Base-by-base conservation (phyloP, 1,284 basidiomycete species). In the Phaffia rhodozyma region DNA sequence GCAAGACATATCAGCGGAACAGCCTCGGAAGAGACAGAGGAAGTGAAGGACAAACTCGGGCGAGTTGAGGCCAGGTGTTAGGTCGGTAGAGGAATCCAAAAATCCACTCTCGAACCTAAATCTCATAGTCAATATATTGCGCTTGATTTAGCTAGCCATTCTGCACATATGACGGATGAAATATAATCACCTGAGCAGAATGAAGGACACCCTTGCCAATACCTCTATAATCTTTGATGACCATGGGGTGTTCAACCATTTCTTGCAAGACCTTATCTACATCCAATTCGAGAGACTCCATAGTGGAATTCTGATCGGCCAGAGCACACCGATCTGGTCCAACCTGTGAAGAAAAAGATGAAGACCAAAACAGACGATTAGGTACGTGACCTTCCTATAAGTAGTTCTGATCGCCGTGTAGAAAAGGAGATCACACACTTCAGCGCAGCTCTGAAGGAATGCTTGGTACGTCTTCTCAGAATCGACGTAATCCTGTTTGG, bases 11-110 rank as follows among this genome's bases (percentile, higher is more conserved):
- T 43, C 13, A 43, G 38, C 13, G 2, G 16, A 11, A 11, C 13
- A 11, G 38, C 13, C 38, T 43, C 38, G 13, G 13, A 11, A 43
- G 13, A 9, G 9, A n/a, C 5, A 51, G 25, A 16, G 20, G 5
- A 11, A 53, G 51, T 11, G 20, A 25, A 20, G 30, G 2, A 18
- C 51, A 30, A n/a, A 43, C 62, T 27, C 54, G 30, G 6, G 62
- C 62, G 27, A 50, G 32, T 25, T 59, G 52, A 32, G 29, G 43
- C 62, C 62, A 63, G 21, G 52, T 58, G 11, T 38, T 25, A 1
- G 62, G 62, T 13, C 52, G 6, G 47, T 63, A 63, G 27, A 63
- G 62, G 43, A 59, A 49, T 3, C 32, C 38, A 43, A 63, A 63
- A 21, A 63, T 54, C 57, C 57, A 63, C 13, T 21, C 27, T 29